phyloP scores from a whole-genome alignment of 768 basidiomycete genomes.

The Naganishia vishniacii region DNA sequence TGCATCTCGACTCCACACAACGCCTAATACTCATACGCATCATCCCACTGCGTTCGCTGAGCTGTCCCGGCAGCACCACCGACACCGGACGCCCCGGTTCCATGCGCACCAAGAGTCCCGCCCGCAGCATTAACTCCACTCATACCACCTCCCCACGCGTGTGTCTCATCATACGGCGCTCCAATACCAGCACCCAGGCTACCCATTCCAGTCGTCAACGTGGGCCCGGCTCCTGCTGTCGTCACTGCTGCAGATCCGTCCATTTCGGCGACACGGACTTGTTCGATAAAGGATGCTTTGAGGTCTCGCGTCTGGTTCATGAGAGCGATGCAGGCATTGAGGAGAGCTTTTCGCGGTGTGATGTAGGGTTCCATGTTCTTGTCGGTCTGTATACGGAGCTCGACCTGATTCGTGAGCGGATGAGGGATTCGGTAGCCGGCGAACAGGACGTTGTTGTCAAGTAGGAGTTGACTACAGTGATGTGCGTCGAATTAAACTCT shows the following conservation, averaged over 20 bases:
- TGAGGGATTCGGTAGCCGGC: slow-evolving; percentile 98
- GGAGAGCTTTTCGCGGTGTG: slow-evolving; percentile 55
- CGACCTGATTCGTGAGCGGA: slow-evolving; percentile 87
- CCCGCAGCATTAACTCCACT: slow-evolving; percentile 13
- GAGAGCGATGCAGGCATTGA: slow-evolving; percentile 74
- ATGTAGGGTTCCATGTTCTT: slow-evolving; percentile 74
- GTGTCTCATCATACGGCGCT: slow-evolving; percentile 11
- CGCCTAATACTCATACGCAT: slow-evolving; percentile 14
- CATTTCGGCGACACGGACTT: slow-evolving; percentile 48
- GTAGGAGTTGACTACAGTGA: slow-evolving; percentile 70
- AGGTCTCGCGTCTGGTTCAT: slow-evolving; percentile 58
- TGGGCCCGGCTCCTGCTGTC: background rate
- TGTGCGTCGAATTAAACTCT: no score
- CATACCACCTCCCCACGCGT: slow-evolving; percentile 9
- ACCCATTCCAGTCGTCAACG: background rate
- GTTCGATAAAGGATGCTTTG: slow-evolving; percentile 48
- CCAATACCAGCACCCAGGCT: slow-evolving; percentile 1
- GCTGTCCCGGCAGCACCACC: background rate
- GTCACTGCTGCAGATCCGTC: background rate
- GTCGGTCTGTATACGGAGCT: slow-evolving; percentile 93
- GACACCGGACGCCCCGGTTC: slow-evolving; percentile 5
- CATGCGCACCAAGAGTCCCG: slow-evolving; percentile 2
- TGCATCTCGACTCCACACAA: no score
- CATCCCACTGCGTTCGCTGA: background rate
- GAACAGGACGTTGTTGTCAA: slow-evolving; percentile 81